Percentiles rank a stretch among this genome's conserved stretches.
These are phyloP conservation scores for Leishmania arabica DNA, from an alignment of 208 protist species.

Conservation along the genomic window DNA sequence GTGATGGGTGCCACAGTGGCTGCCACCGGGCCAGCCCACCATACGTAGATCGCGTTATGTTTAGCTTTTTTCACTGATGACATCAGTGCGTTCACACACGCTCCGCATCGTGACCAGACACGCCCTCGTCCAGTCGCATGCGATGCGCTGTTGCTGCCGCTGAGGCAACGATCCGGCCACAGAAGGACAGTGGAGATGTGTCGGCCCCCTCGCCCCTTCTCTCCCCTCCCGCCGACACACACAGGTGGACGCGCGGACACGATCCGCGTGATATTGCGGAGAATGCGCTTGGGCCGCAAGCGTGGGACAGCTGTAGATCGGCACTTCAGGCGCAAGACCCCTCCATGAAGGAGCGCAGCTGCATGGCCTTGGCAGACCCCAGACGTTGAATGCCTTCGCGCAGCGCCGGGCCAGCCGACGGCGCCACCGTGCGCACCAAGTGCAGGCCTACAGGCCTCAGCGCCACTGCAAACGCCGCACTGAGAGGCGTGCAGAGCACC, in stretches of 20 bases:
- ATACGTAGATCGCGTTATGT: not conserved
- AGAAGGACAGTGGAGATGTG: not conserved
- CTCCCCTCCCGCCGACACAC: not conserved
- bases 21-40: not conserved
- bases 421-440: constrained; percentile 44
- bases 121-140: not conserved
- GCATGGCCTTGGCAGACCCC: constrained; percentile 27
- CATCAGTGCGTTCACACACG: not conserved
- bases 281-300: no score
- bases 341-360: constrained; percentile 73
- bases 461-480: constrained; percentile 13
- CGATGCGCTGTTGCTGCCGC: not conserved
- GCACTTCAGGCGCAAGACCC: constrained; percentile 27
- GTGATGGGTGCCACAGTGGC: not conserved
- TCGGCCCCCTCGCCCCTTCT: no score
- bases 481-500: constrained; percentile 25
- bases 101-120: not conserved
- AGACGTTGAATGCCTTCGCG: constrained; percentile 58
- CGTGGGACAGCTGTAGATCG: not conserved
- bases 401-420: constrained; percentile 35
- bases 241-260: not conserved
- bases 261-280: not conserved
- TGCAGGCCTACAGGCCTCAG: constrained; percentile 36
- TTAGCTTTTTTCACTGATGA: not conserved
- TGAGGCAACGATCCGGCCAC: not conserved